phyloP scores from a whole-genome alignment of 495 filamentous ascomycete species.

The Sordaria brevicollis region DNA sequence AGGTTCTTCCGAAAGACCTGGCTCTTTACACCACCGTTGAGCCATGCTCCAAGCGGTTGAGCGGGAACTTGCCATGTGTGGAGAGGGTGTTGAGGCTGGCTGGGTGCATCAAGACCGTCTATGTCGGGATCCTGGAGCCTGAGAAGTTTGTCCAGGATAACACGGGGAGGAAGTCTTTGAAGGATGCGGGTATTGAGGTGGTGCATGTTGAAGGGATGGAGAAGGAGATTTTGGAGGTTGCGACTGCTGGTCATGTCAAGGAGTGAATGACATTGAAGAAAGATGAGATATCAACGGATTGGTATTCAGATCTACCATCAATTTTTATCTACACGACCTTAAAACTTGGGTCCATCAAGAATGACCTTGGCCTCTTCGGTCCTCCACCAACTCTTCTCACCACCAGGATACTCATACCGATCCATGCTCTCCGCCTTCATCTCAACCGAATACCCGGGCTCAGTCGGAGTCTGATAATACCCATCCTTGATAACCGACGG shows the following conservation, averaged over 20 bases:
- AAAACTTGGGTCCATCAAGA: slow-evolving; percentile 47
- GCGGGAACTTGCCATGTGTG: slow-evolving; percentile 73
- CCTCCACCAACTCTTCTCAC: slow-evolving; percentile 75
- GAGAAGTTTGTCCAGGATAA: slow-evolving; percentile 79
- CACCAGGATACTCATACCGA: slow-evolving; percentile 61
- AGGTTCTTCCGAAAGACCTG: slow-evolving; percentile 44
- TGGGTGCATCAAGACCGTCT: slow-evolving; percentile 61
- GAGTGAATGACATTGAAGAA: background rate
- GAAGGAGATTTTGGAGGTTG: slow-evolving; percentile 67
- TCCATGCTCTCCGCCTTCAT: slow-evolving; percentile 89
- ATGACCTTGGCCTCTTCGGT: slow-evolving; percentile 58
- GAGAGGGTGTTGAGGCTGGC: slow-evolving; percentile 63
- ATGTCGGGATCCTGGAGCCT: slow-evolving; percentile 81
- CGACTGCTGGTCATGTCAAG: slow-evolving; percentile 61
- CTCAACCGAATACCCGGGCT: slow-evolving; percentile 82
- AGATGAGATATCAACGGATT: background rate
- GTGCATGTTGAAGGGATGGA: slow-evolving; percentile 67
- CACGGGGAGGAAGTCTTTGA: slow-evolving; percentile 57
- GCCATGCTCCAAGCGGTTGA: slow-evolving; percentile 73
- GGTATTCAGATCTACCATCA: background rate
- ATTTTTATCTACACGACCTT: background rate
- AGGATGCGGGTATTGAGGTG: slow-evolving; percentile 63
- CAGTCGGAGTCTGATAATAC: slow-evolving; percentile 75
- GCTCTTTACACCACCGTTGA: slow-evolving; percentile 91
- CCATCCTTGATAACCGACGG: slow-evolving; percentile 73